Conservation (phyloP, 768 basidiomycete genomes). For the Phanerochaete sordida region DNA sequence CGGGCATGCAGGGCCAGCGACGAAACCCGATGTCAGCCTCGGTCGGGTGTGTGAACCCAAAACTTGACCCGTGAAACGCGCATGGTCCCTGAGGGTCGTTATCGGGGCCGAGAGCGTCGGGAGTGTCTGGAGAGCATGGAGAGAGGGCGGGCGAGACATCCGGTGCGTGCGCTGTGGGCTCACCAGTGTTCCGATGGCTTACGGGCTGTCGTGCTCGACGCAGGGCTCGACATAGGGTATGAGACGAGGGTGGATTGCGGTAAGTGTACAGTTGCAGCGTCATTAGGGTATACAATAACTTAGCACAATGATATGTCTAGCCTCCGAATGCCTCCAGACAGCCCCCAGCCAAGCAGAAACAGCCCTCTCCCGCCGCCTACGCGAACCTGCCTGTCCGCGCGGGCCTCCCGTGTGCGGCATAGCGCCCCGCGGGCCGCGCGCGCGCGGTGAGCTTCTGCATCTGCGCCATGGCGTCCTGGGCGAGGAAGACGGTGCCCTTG, state of each 20-base stretch:
- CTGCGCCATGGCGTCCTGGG: constrained; percentile 31
- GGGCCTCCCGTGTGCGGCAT: not conserved
- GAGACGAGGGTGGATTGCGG: not conserved
- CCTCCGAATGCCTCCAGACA: not conserved
- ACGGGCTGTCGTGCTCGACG: too few relatives aligned
- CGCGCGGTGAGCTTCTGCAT: constrained; percentile 25
- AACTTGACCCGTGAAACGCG: too few relatives aligned
- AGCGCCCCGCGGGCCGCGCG: not conserved
- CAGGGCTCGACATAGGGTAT: not conserved
- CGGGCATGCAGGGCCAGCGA: too few relatives aligned
- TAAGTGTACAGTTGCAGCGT: not conserved
- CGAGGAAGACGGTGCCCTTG: constrained; percentile 32
- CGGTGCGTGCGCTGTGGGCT: not conserved
- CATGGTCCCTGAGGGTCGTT: too few relatives aligned
- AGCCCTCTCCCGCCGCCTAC: not conserved
- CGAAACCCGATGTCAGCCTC: too few relatives aligned
- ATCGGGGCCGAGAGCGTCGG: not conserved
- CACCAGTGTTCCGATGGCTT: not conserved
- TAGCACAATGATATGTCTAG: not conserved
- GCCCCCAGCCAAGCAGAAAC: not conserved
- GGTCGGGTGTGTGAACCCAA: too few relatives aligned
- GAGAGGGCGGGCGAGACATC: not conserved
- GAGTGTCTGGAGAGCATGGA: not conserved
- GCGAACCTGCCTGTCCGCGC: not conserved
- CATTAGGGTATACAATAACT: not conserved